Conservation (phyloP, 805 yeast genomes). For the Cyberlindnera subsufficiens region DNA sequence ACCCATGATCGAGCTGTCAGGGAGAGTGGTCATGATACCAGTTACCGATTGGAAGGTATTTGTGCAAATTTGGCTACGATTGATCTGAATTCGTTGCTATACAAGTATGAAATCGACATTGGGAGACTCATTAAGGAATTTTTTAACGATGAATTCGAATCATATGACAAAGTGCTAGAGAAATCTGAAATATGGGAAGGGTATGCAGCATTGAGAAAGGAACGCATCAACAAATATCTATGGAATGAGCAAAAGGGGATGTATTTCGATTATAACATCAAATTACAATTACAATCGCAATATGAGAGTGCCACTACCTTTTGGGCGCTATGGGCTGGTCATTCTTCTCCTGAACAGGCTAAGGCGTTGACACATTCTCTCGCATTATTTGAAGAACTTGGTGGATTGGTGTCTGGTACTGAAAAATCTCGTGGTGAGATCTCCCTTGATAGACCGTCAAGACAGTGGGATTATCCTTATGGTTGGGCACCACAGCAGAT, state of each 20-base stretch:
- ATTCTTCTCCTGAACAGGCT: conserved; percentile 67
- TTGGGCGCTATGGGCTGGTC: conserved; percentile 88
- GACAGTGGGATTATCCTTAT: conserved; percentile 98
- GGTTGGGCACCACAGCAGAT: conserved; percentile 99
- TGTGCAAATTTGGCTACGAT: conserved; percentile 89
- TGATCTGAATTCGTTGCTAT: conserved; percentile 78
- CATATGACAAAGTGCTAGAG: conserved; percentile 35
- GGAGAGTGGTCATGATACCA: conserved; percentile 95
- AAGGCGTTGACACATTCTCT: conserved; percentile 52
- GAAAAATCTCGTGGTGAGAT: conserved; percentile 65
- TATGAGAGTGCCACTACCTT: conserved; percentile 87
- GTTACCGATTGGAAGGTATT: conserved; percentile 82
- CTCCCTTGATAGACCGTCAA: conserved; percentile 65
- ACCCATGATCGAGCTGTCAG: conserved; percentile 91
- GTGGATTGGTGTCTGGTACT: conserved; percentile 88
- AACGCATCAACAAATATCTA: conserved; percentile 55
- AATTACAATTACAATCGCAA: conserved; percentile 43
- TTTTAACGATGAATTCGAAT: conserved; percentile 45
- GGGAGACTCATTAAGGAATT: conserved; percentile 51
- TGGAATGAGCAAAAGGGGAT: conserved; percentile 82
- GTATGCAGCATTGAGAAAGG: conserved; percentile 50
- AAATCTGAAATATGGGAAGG: conserved; percentile 53
- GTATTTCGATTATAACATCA: conserved; percentile 79
- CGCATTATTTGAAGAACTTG: conserved; percentile 71
- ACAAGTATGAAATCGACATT: conserved; percentile 87